phyloP scores from a whole-genome alignment of 495 filamentous ascomycete genomes.

The Daldinia vernicosa region DNA sequence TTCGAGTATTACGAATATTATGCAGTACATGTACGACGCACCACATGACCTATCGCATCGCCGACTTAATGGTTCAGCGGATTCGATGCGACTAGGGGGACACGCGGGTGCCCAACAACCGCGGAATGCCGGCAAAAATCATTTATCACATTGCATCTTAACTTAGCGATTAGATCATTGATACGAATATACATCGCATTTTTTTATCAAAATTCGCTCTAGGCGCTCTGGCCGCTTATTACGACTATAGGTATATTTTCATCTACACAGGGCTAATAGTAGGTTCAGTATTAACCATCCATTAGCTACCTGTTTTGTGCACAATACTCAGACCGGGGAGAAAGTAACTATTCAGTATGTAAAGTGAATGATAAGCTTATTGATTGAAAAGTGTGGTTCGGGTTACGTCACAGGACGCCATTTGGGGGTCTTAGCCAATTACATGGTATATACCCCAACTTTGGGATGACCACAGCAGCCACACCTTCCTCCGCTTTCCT shows the following conservation, averaged over 20 bases:
- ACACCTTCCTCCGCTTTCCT: conserved; percentile 21
- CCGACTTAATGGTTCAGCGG: conserved; percentile 25
- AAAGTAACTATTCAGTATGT: neutral
- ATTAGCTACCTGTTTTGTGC: neutral
- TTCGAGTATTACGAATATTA: conserved; percentile 17
- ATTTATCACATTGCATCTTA: neutral
- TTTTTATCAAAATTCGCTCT: neutral
- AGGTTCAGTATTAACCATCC: neutral
- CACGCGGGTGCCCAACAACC: neutral
- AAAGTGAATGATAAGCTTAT: conserved; percentile 3
- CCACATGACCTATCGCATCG: conserved; percentile 31
- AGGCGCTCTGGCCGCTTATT: conserved; percentile 15
- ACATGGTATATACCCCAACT: conserved; percentile 14
- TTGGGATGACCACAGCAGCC: conserved; percentile 9
- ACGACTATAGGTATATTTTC: conserved; percentile 5
- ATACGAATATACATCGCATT: neutral
- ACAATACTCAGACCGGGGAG: neutral
- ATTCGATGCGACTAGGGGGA: neutral
- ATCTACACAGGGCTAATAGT: neutral
- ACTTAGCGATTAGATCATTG: neutral
- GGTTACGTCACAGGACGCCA: conserved; percentile 29
- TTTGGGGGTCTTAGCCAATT: conserved; percentile 27
- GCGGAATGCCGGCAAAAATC: conserved; percentile 16
- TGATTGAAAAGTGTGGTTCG: conserved; percentile 16
- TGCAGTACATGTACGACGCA: neutral